These are phyloP conservation scores for Calonectria naviculata DNA, from an alignment of 2,329 filamentous ascomycete genomes.

Conservation along the genomic window DNA sequence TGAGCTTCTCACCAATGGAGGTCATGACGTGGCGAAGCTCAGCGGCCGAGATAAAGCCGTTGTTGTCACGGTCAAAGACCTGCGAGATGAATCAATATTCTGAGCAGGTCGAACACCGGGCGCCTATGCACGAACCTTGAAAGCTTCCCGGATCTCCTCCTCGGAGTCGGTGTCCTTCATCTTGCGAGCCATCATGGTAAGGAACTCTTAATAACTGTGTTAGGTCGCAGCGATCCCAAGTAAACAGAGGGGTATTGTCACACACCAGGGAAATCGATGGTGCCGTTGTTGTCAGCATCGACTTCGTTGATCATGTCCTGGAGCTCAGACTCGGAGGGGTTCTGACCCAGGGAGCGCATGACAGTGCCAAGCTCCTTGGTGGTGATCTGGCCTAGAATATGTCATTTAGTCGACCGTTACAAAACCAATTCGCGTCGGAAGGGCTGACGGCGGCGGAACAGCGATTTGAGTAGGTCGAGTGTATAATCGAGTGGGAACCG, in stretches of 20 bases:
- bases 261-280: constrained; percentile 90
- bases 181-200: constrained; percentile 94
- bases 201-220: constrained; percentile 72
- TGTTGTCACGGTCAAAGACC: constrained; percentile 91
- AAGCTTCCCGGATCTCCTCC: constrained; percentile 89
- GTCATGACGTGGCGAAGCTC: constrained; percentile 93
- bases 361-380: constrained; percentile 92
- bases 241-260: constrained; percentile 7
- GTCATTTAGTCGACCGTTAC: constrained; percentile 33
- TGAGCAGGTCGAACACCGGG: background rate
- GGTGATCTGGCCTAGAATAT: constrained; percentile 81
- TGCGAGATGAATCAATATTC: constrained; percentile 40
- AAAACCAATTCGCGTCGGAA: constrained; percentile 18
- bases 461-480: constrained; percentile 17
- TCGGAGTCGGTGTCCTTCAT: constrained; percentile 95
- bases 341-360: constrained; percentile 91
- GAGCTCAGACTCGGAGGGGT: constrained; percentile 89
- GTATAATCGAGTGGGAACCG: constrained; percentile 21
- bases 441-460: constrained; percentile 2
- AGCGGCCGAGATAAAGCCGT: constrained; percentile 90
- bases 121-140: constrained; percentile 69
- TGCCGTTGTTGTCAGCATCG: constrained; percentile 92
- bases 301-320: constrained; percentile 97
- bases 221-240: constrained; percentile 18
- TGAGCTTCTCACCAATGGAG: constrained; percentile 91